Base-by-base conservation (phyloP, 2,329 filamentous ascomycete species). In the Talaromyces funiculosus region DNA sequence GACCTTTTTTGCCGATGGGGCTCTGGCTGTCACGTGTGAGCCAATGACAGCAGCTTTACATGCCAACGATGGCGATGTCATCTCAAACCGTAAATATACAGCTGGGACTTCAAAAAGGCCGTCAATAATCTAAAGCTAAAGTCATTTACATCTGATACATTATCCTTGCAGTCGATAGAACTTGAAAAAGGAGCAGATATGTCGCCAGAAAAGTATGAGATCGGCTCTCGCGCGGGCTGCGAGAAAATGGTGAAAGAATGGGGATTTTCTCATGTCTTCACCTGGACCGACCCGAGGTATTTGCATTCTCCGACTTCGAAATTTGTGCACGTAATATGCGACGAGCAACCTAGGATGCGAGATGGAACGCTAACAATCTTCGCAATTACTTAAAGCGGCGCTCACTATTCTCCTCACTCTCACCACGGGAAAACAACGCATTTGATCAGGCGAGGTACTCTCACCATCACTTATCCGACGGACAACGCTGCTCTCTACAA, bases 221-320 rank as follows among this genome's bases (percentile, higher is more conserved):
- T 73, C 57, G 68, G 67, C n/a, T 68, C 67, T 16, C 73, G 73
- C 53, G 63, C 67, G 59, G 78, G 84, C 35, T 81, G 82, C 59
- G 84, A 86, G 69, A 68, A 70, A 38, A 72, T 82, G 62, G 84
- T 87, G 8, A 75, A 76, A 38, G 77, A 77, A 8, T 86, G 83
- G 84, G 84, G 84, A 1, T 87, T 86, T 69, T 64, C 65, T 9
- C 79, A 82, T 65, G 81, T 86, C 65, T 86, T 86, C 66, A 86
- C 84, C 3, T 86, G 84, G 84, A 80, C 78, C 1, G 84, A 86
- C 69, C 72, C 79, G 53, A 80, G 82, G 82, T 84, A 76, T 22
- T n/a, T 16, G 38, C 33, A 22, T 12, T 54, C 12, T 43, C 35
- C 14, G 3, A 1, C 12, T 43, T 26, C 14, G 3, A 1, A 38